A percentile compares a stretch with the other conserved stretches of the same genome.
Conservation (phyloP, 192 early-diverging fungal species). For the Chytriomyces sp. region DNA sequence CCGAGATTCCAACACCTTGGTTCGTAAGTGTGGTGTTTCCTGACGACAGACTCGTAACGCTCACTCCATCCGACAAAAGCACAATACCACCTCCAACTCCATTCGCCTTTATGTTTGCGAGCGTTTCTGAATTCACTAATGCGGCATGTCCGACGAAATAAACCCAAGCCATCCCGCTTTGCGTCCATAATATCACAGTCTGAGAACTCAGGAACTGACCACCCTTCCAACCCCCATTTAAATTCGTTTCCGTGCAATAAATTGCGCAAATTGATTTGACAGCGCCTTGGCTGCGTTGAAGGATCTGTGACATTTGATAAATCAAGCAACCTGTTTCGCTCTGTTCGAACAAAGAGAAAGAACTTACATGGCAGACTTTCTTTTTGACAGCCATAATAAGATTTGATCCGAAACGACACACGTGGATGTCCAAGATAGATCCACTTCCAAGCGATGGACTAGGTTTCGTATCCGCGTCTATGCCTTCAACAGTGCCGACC, state of each 20-base stretch:
- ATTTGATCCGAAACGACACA: constrained; percentile 1
- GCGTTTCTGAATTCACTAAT: constrained; percentile 19
- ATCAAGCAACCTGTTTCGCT: background rate
- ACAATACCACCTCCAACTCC: background rate
- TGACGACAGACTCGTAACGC: background rate
- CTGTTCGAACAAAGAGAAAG: background rate
- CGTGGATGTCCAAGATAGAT: background rate
- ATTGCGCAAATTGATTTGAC: constrained; percentile 31
- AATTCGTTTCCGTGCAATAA: constrained; percentile 13
- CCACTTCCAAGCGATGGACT: background rate
- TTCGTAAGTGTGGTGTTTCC: background rate
- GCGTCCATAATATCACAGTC: constrained; percentile 46
- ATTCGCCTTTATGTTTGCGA: constrained; percentile 38
- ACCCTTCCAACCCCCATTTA: constrained; percentile 33
- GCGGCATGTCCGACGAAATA: constrained; percentile 39
- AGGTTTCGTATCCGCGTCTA: background rate
- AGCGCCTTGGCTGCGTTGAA: constrained; percentile 5
- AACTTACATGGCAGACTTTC: constrained; percentile 18
- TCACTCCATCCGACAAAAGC: background rate
- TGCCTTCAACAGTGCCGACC: background rate
- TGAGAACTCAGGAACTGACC: constrained; percentile 41
- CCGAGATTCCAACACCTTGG: no score
- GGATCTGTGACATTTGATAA: background rate
- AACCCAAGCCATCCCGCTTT: constrained; percentile 6
- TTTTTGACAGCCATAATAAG: constrained; percentile 22